Evolutionary conservation across 345 rosid species (phyloP).

Genomic region (Corchorus olitorius): DNA sequence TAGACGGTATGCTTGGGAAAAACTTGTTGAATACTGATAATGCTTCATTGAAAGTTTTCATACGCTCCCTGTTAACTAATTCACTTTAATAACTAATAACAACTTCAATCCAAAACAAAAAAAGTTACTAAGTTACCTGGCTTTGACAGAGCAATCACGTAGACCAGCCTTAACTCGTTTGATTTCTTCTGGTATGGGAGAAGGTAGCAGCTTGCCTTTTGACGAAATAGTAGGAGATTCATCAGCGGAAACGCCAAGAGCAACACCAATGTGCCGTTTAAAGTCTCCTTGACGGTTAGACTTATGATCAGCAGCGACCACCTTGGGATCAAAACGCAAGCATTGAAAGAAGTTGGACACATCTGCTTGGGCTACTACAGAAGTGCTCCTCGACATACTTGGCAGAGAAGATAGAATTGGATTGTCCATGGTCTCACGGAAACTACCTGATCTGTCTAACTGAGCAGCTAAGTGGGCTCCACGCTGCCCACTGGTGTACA

Average conservation of each 20-base stretch:
- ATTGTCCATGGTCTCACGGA: constrained; percentile 77
- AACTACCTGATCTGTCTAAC: constrained; percentile 87
- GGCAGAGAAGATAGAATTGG: constrained; percentile 70
- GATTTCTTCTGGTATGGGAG: constrained; percentile 73
- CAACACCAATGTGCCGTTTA: constrained; percentile 63
- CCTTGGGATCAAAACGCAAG: constrained; percentile 77
- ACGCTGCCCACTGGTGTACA: constrained; percentile 65
- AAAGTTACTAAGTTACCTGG: constrained; percentile 66
- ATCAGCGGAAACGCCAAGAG: constrained; percentile 77
- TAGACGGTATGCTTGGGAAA: constrained; percentile 70
- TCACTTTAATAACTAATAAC: constrained; percentile 34
- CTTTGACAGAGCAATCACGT: constrained; percentile 66
- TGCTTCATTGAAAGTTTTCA: constrained; percentile 74
- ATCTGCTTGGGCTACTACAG: constrained; percentile 63
- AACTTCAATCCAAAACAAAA: constrained; percentile 20
- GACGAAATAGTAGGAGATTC: constrained; percentile 59
- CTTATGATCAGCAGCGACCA: constrained; percentile 72
- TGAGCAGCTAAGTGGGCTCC: constrained; percentile 77
- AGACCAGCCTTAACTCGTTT: constrained; percentile 68
- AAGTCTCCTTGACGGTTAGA: constrained; percentile 74
- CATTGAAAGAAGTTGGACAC: constrained; percentile 71
- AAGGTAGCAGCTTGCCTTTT: constrained; percentile 60
- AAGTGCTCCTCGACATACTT: constrained; percentile 63
- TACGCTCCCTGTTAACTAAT: constrained; percentile 69
- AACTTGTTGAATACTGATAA: constrained; percentile 77